Evolutionary conservation across 2,329 filamentous ascomycete genomes (phyloP).

Genomic region (Sordariomycetes sp.): DNA sequence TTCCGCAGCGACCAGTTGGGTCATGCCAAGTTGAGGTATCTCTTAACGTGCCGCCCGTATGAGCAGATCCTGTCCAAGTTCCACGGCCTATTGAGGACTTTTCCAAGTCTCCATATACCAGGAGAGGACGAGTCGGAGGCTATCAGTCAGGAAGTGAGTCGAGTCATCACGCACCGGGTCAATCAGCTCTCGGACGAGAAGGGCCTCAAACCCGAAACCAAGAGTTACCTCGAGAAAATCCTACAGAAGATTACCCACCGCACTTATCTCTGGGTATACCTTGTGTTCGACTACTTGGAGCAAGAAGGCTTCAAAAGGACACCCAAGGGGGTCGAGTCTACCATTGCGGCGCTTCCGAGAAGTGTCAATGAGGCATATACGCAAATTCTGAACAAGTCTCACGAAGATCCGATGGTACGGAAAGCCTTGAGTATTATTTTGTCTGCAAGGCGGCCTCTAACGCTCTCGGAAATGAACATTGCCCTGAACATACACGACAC

Average conservation of each 20-base stretch:
- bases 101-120: no score
- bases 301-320: conserved; percentile 12
- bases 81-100: conserved; percentile 3
- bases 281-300: conserved; percentile 20
- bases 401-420: conserved; percentile 4
- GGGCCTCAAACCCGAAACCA: conserved; percentile 8
- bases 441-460: conserved; percentile 14
- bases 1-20: not conserved
- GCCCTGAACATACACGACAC: conserved; percentile 11
- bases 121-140: no score
- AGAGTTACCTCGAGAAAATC: conserved; percentile 9
- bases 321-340: conserved; percentile 8
- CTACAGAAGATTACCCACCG: conserved; percentile 14
- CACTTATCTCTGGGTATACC: conserved; percentile 26
- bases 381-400: conserved; percentile 14
- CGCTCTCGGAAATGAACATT: conserved; percentile 16
- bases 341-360: conserved; percentile 13
- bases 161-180: no score
- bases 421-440: conserved; percentile 14
- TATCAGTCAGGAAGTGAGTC: no score
- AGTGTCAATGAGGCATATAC: conserved; percentile 19
- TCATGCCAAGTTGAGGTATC: conserved; percentile 16
- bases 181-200: conserved; percentile 6
- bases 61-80: conserved; percentile 16
- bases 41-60: conserved; percentile 25